These are phyloP conservation scores for Prunus yedoensis DNA, from an alignment of 331 rosid species.

Conservation along the genomic window DNA sequence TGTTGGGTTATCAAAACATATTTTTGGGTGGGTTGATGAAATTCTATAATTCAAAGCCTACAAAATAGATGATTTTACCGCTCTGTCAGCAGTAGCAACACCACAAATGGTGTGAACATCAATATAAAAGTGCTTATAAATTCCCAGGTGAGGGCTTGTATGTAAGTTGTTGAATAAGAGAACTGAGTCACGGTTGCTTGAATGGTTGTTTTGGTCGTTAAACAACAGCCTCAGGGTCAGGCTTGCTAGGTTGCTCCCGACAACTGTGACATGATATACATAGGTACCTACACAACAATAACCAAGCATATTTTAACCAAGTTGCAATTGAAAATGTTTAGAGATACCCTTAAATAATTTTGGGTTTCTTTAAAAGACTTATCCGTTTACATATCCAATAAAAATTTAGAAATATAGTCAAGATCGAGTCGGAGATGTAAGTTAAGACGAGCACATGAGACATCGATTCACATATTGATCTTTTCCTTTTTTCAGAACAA, in stretches of 20 bases:
- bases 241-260: conserved; percentile 32
- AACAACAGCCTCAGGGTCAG: conserved; percentile 22
- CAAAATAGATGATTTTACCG: conserved; percentile 22
- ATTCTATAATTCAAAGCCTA: too few species aligned
- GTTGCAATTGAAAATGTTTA: not conserved
- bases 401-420: too few species aligned
- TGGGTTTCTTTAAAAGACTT: not conserved
- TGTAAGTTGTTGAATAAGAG: conserved; percentile 23
- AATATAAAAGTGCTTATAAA: conserved; percentile 35
- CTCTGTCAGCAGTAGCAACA: conserved; percentile 49
- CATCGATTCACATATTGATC: not conserved
- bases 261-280: conserved; percentile 33
- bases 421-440: not conserved
- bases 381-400: not conserved
- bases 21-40: too few species aligned
- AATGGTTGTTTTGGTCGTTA: conserved; percentile 10
- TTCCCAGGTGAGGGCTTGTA: conserved; percentile 31
- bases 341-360: not conserved
- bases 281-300: conserved; percentile 44
- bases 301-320: conserved; percentile 11
- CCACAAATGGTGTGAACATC: conserved; percentile 50
- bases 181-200: conserved; percentile 13
- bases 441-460: not conserved
- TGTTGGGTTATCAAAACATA: too few species aligned
- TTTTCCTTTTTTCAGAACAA: not conserved